These are phyloP conservation scores for Neonectria faginata DNA, from an alignment of 2,329 filamentous ascomycete genomes.

Conservation along the genomic window DNA sequence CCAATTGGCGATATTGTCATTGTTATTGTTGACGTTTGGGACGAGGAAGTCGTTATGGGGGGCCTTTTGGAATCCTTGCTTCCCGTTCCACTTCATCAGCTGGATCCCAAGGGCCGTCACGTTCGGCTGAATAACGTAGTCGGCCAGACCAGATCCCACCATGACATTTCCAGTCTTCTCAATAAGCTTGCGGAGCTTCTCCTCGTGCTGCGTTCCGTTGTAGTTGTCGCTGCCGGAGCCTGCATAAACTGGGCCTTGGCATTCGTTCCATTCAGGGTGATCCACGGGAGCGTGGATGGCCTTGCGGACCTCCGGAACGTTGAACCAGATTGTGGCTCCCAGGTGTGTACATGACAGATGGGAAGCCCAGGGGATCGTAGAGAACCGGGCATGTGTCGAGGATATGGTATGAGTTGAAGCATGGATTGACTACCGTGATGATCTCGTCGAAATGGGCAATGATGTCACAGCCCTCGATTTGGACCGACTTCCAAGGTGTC, in stretches of 20 bases:
- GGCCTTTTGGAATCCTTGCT: constrained; percentile 73
- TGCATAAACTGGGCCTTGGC: constrained; percentile 55
- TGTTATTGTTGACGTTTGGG: constrained; percentile 57
- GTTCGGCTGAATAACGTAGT: constrained; percentile 75
- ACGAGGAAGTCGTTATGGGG: constrained; percentile 71
- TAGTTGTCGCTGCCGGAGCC: constrained; percentile 61
- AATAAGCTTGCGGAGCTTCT: constrained; percentile 73
- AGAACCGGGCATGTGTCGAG: constrained; percentile 76
- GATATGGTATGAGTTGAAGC: constrained; percentile 79
- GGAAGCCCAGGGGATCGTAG: constrained; percentile 79
- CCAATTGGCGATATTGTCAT: constrained; percentile 55
- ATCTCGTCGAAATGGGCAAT: constrained; percentile 68
- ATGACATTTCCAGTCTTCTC: constrained; percentile 79
- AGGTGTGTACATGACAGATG: constrained; percentile 69
- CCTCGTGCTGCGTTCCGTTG: constrained; percentile 48
- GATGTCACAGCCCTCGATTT: constrained; percentile 59
- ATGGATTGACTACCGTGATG: constrained; percentile 73
- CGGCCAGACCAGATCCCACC: constrained; percentile 77
- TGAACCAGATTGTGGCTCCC: constrained; percentile 72
- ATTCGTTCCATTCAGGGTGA: constrained; percentile 64
- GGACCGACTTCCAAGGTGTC: constrained; percentile 52
- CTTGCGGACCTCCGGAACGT: constrained; percentile 74
- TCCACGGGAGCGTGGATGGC: constrained; percentile 72
- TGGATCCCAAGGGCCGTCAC: constrained; percentile 79
- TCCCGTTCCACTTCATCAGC: constrained; percentile 83